phyloP scores from a whole-genome alignment of 2,329 filamentous ascomycete species.

The Pezizomycotina sp. region DNA sequence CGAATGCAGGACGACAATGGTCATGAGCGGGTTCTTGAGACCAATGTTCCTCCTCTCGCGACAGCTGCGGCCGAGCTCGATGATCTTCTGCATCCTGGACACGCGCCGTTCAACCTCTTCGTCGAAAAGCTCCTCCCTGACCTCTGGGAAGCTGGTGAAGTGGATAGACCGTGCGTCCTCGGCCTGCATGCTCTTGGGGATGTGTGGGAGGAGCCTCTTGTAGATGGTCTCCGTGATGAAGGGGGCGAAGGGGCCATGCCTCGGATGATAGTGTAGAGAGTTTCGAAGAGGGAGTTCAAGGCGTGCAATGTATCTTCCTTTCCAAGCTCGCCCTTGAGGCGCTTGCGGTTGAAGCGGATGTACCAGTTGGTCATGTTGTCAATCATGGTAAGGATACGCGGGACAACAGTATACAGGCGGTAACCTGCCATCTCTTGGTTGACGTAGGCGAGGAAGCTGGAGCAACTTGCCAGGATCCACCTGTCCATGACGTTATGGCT shows the following conservation, averaged over 20 bases:
- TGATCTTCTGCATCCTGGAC: conserved; percentile 83
- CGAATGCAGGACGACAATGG: conserved; percentile 72
- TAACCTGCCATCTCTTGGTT: conserved; percentile 82
- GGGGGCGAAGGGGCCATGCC: conserved; percentile 88
- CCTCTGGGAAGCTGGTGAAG: conserved; percentile 78
- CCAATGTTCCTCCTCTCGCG: conserved; percentile 71
- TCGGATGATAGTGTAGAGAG: conserved; percentile 73
- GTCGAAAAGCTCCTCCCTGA: conserved; percentile 77
- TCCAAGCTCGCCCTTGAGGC: conserved; percentile 78
- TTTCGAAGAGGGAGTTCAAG: conserved; percentile 84
- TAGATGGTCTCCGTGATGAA: conserved; percentile 96
- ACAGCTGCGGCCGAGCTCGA: conserved; percentile 73
- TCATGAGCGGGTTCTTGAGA: conserved; percentile 73
- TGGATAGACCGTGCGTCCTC: conserved; percentile 75
- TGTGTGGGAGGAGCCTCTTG: conserved; percentile 60
- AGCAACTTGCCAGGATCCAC: conserved; percentile 86
- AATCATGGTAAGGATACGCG: conserved; percentile 63
- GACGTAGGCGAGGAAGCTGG: conserved; percentile 79
- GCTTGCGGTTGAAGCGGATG: conserved; percentile 81
- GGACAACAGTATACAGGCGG: conserved; percentile 80
- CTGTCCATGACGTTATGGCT: conserved; percentile 89
- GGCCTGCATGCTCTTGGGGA: conserved; percentile 52
- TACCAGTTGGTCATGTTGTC: conserved; percentile 99
- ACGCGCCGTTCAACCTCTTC: conserved; percentile 72
- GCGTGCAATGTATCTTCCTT: conserved; percentile 75